Percentiles rank a stretch among this genome's conserved stretches.
phyloP scores from a whole-genome alignment of 495 filamentous ascomycete species.

The Talaromyces adpressus region DNA sequence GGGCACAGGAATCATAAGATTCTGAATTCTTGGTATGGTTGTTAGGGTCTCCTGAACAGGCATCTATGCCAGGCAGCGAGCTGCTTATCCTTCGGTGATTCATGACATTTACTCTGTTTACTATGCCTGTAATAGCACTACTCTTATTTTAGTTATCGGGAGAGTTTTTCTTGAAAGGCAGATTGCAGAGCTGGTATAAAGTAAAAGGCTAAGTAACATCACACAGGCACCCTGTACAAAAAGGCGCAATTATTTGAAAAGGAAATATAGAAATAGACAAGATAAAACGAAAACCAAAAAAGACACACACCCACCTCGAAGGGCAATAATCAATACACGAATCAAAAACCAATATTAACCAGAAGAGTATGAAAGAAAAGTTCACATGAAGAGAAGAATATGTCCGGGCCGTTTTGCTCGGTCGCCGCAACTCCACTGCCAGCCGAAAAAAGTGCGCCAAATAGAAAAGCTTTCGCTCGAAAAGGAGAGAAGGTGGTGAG shows the following conservation, averaged over 20 bases:
- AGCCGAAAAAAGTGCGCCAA: slow-evolving; percentile 2
- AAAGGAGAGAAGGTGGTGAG: background rate
- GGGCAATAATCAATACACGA: slow-evolving; percentile 4
- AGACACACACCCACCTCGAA: background rate
- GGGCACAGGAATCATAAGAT: background rate
- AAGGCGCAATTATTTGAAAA: background rate
- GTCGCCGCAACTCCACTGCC: slow-evolving; percentile 2
- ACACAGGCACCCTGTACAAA: background rate
- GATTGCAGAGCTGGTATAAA: background rate
- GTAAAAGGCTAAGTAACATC: slow-evolving; percentile 1
- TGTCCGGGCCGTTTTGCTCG: background rate
- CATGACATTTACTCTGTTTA: background rate
- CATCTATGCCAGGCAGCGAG: background rate
- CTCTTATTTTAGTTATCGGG: background rate
- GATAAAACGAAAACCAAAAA: background rate
- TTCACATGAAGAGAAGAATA: slow-evolving; percentile 1
- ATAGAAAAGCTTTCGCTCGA: background rate
- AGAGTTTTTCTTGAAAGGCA: background rate
- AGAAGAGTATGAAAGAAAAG: slow-evolving; percentile 4
- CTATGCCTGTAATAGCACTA: background rate
- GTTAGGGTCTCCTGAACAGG: background rate
- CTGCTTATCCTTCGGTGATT: background rate
- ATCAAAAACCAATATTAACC: slow-evolving; percentile 6
- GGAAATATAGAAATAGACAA: background rate
- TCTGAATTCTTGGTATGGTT: background rate